Base-by-base conservation (phyloP, 108 stramenopile genomes). In the Conticribra guillardii region DNA sequence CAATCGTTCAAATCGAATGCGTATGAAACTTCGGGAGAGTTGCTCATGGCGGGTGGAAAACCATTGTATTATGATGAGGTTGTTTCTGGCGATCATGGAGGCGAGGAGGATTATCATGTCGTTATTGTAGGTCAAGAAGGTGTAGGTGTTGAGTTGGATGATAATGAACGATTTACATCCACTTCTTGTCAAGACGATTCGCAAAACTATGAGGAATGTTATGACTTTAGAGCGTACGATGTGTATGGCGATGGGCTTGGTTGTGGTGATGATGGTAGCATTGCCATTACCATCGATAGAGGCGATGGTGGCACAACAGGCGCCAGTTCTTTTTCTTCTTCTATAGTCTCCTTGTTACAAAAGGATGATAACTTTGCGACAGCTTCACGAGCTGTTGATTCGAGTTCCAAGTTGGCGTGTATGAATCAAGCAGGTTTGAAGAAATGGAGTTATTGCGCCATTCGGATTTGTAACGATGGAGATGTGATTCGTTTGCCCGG, bases 141-240 rank as follows among this genome's bases (percentile, higher is more conserved):
- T 18, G 26, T 32, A n/a, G 50, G 28, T 24, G 56, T 57, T 0
- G 19, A 21, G 16, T 22, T 60, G 45, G 31, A 23, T 0, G 58
- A 60, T 49, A 45, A 50, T 30, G 69, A 69, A 37, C 3, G 7
- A 5, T 69, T 51, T 34, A 21, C 5, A 5, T 59, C 45, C 58
- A 60, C 69, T 18, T 45, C 56, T 14, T 69, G 69, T 51, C 32
- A 57, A 0, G 44, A 11, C 51, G 29, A 24, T 29, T 11, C 21
- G 19, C 45, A 47, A 4, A 17, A 22, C n/a, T 22, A 11, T 4
- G 19, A 4, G 22, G 16, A 33, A 50, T 69, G 69, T 24, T 69
- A 69, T 58, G 69, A 69, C 32, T 60, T 69, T 37, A 45, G 69
- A 7, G 69, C 69, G n/a, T 69, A 69, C 47, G 69, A 69, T 37